Base-by-base conservation (phyloP, 2,329 filamentous ascomycete species). In the Talaromyces sp. region DNA sequence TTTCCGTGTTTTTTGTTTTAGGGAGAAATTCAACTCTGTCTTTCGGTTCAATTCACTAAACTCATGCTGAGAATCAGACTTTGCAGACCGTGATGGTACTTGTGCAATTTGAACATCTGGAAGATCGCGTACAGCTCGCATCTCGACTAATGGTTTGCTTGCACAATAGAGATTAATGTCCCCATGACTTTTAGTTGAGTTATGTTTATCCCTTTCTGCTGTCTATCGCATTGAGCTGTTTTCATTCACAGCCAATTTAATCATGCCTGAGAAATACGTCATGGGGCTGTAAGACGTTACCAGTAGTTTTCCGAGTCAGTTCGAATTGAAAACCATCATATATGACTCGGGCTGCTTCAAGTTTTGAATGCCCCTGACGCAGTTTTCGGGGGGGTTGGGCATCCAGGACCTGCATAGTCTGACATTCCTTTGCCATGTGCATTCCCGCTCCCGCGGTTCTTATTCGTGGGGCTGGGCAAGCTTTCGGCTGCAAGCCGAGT, bases 391-490 rank as follows among this genome's bases (percentile, higher is more conserved):
- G 33, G 21, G 57, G 57, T 28, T 59, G 42, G 42, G 57, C 31
- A 37, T 59, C 8, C 42, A 39, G 21, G 40, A 14, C 5, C 16
- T 14, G 9, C 42, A 35, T 50, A 21, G 8, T 33, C 33, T 46
- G 11, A 14, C 16, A 50, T 46, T 44, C 56, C 21, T 37, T 23
- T 48, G 57, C 33, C 42, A 59, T 42, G 21, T 59, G 57, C 57
- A 50, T 50, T 59, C 44, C 44, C 37, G 3, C 2, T 11, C 6
- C 25, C 8, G 31, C 18, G 5, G n/a, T 9, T 52, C n/a, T 25
- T 18, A 18, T 39, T 37, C 9, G 44, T 12, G 48, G 42, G 12
- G 6, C 18, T 28, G 16, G 14, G 31, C 11, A 16, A 48, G 5
- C 5, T 9, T 31, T 31, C 25, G 14, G 6, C 46, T 16, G 3